Base-by-base conservation (phyloP, 371 early-diverging fungal genomes). In the Blastocladiella emersonii region DNA sequence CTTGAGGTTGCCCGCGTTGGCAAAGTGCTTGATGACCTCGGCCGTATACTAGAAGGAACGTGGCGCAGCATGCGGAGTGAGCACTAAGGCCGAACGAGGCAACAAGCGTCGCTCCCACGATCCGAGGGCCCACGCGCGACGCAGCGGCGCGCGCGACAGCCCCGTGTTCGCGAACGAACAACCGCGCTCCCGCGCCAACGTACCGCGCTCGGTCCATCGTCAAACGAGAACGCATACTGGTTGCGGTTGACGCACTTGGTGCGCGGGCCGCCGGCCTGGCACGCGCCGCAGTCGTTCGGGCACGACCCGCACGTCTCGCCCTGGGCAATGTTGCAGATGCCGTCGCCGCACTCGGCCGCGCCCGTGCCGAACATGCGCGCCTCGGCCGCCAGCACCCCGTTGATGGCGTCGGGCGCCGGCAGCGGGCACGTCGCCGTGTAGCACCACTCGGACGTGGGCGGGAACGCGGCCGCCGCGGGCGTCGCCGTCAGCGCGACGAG, bases 271-370 rank as follows among this genome's bases (percentile, higher is more conserved):
- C 12, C 15, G 2, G 21, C 3, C 30, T 2, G 10, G 32, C 59
- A 59, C 17, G 59, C 21, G 21, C 59, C 59, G 25, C 59, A 59
- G 32, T 59, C 59, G 1, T 34, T n/a, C 25, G 59, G 44, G 32
- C 59, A 59, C 27, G 35, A 8, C 27, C 13, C 13, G 44, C 59
- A 59, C 13, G 34, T n/a, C 30, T 57, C 59, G n/a, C 59, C 59
- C n/a, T 5, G 1, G 15, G 1, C n/a, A 10, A 59, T 21, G 44
- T 59, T 59, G 25, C 59, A 59, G 32, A 59, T 43, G 3, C 59
- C 37, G 23, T 59, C 59, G 13, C 59, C 59, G 37, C 59, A 59
- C 1, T 1, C 30, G 53, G 30, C 53, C 13, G 53, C 30, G 32
- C 30, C 53, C 21, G 27, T 15, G 32, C 53, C 53, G 23, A 51